A percentile compares a stretch with the other conserved stretches of the same genome.
Conservation (phyloP, 768 basidiomycete species). For the Boletus huronensis region DNA sequence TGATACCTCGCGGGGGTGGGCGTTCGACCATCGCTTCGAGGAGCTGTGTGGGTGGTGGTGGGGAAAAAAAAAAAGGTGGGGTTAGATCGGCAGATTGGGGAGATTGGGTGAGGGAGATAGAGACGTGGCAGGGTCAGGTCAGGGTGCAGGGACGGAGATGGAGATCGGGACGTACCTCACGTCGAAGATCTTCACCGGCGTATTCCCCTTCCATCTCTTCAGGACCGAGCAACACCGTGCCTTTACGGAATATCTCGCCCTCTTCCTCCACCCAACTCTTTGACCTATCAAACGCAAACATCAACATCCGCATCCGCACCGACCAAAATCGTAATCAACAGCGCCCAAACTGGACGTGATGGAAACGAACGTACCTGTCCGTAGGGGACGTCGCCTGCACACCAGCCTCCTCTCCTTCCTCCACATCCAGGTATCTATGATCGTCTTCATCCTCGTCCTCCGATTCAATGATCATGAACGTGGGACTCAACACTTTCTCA, state of each 20-base stretch:
- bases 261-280: slow-evolving; percentile 89
- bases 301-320: not conserved
- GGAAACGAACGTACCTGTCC: slow-evolving; percentile 43
- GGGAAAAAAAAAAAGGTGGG: too few species aligned
- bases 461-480: slow-evolving; percentile 50
- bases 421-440: slow-evolving; percentile 31
- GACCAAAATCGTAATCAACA: not conserved
- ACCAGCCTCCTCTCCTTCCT: slow-evolving; percentile 33
- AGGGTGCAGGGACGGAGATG: not conserved
- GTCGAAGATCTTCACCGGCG: slow-evolving; percentile 83
- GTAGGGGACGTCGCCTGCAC: slow-evolving; percentile 32
- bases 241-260: slow-evolving; percentile 94
- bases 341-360: not conserved
- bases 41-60: slow-evolving; percentile 52
- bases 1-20: slow-evolving; percentile 69
- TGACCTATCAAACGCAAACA: slow-evolving; percentile 42
- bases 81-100: not conserved
- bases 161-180: slow-evolving; percentile 50
- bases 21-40: slow-evolving; percentile 85
- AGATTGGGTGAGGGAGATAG: not conserved
- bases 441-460: slow-evolving; percentile 49
- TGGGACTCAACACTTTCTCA: slow-evolving; percentile 72
- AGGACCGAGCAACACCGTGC: slow-evolving; percentile 70
- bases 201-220: slow-evolving; percentile 91
- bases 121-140: not conserved